phyloP scores from a whole-genome alignment of 768 basidiomycete species.

The Termitomyces sp. region DNA sequence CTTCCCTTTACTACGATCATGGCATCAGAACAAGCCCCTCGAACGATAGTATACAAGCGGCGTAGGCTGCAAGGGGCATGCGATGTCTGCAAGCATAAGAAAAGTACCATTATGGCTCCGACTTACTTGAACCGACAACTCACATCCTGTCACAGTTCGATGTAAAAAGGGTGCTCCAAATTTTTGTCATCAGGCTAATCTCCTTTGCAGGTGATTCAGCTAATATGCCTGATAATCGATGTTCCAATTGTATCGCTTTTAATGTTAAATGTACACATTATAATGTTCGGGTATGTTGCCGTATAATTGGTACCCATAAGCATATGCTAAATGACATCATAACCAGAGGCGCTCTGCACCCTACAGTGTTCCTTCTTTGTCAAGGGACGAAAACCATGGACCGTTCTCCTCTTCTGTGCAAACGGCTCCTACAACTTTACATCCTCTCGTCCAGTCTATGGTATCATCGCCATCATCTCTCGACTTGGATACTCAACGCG shows the following conservation, averaged over 20 bases:
- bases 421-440: not conserved
- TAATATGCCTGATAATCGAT: conserved; percentile 46
- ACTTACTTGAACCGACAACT: not conserved
- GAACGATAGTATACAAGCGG: conserved; percentile 23
- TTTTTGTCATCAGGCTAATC: not conserved
- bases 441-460: conserved; percentile 11
- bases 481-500: conserved; percentile 5
- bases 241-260: conserved; percentile 50
- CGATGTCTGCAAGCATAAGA: conserved; percentile 41
- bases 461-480: conserved; percentile 5
- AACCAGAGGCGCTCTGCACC: conserved; percentile 21
- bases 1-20: not conserved
- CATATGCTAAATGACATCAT: not conserved
- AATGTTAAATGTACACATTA: conserved; percentile 49
- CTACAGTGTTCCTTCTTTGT: not conserved
- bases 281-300: conserved; percentile 41
- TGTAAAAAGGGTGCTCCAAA: conserved; percentile 21
- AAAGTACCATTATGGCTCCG: conserved; percentile 24
- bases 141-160: conserved; percentile 25
- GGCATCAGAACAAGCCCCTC: not conserved
- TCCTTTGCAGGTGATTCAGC: conserved; percentile 51
- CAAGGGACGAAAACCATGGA: not conserved
- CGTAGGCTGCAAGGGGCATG: conserved; percentile 40
- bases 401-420: not conserved
- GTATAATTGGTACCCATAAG: not conserved